Evolutionary conservation across 305 asterid genomes (phyloP), one percentile per base, ranked within the genome.

Genomic region (Fraxinus albicans): DNA sequence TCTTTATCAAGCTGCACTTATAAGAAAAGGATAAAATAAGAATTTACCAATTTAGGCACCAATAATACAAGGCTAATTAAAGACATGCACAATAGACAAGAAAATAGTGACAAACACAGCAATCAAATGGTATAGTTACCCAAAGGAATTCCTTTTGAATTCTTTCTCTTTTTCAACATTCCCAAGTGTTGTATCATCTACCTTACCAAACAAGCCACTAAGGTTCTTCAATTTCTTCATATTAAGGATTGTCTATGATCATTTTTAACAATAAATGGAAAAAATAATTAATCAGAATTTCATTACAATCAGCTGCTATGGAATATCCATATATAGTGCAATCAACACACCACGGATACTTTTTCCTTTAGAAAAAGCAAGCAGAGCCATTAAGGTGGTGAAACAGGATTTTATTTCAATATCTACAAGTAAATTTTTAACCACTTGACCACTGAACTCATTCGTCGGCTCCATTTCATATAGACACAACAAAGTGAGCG

Each of bases 1-100:
- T 93, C 93, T 88, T 86, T 93, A 83, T 92, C 94, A 4, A 93
- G 87, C 99, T 96, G 94, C 95, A 91, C 58, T 42, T 78, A 76
- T 21, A 78, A 79, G 79, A 78, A 85, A 15, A 81, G 77, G 35
- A 81, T 27, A 81, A 35, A 77, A 44, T 79, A 82, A 85, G 82
- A 60, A 85, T 10, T 33, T 13, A 33, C 42, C 76, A 31, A 70
- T 29, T 29, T 29, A 31, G 38, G 42, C 19, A 12, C 34, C 6
- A 29, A 31, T 6, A 70, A 31, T 70, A 33, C 76, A 31, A 67
- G 21, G 5, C 8, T 6, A 31, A 70, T 13, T 70, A 70, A 29
- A 70, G 40, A 70, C 23, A 70, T 31, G 9, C 76, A 15, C 73
- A 42, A 73, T 55, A 65, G 25, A n/a, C 27, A 40, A 60, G 67